A percentile compares a stretch with the other conserved stretches of the same genome.
These are phyloP conservation scores for Fusarium bulbicola DNA, from an alignment of 2,329 filamentous ascomycete genomes.

Conservation along the genomic window DNA sequence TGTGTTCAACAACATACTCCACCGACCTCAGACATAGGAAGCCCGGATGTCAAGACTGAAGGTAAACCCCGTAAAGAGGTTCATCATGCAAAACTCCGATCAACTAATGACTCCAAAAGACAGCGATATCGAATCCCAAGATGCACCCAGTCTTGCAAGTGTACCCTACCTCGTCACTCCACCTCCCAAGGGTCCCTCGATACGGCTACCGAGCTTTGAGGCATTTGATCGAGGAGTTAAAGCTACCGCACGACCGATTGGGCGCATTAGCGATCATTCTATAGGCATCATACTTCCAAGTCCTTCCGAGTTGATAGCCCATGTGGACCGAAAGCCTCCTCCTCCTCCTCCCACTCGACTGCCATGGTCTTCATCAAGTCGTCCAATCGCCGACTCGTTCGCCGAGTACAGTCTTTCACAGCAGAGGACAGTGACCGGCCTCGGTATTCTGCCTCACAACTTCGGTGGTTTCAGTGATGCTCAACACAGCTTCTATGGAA, in stretches of 20 bases:
- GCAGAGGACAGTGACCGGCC: neutral
- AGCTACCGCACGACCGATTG: neutral
- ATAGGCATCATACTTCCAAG: neutral
- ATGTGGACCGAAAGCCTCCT: neutral
- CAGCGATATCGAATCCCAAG: neutral
- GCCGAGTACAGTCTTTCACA: neutral
- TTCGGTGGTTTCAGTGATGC: neutral
- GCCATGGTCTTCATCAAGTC: neutral
- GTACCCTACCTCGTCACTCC: neutral
- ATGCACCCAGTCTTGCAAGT: neutral
- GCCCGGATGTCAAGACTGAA: neutral
- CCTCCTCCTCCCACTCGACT: neutral
- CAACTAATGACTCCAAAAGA: neutral
- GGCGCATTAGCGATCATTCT: neutral
- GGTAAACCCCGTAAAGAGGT: neutral
- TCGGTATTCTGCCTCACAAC: neutral
- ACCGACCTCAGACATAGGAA: neutral
- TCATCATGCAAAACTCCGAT: neutral
- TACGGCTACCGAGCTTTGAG: neutral
- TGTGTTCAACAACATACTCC: neutral
- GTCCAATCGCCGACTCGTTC: neutral
- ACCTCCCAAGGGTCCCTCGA: neutral
- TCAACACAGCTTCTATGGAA: neutral
- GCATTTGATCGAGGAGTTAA: neutral
- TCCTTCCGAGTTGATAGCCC: conserved; percentile 41